These are phyloP conservation scores for Pisolithus albus DNA, from an alignment of 768 basidiomycete genomes.

Conservation along the genomic window DNA sequence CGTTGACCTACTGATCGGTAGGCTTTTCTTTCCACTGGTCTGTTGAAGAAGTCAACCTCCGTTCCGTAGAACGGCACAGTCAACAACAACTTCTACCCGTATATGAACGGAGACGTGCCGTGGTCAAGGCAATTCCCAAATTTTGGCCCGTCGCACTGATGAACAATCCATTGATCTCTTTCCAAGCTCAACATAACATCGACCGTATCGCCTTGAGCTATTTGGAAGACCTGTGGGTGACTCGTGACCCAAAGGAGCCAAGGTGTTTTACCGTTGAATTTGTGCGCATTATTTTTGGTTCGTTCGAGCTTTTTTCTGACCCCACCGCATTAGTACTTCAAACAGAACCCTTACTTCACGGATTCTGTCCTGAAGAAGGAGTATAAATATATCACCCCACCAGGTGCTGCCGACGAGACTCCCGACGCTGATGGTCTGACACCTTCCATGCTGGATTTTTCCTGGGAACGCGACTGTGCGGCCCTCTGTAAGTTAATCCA, in stretches of 20 bases:
- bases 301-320: background rate
- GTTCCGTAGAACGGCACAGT: conserved; percentile 52
- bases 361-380: conserved; percentile 76
- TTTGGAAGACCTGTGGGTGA: conserved; percentile 81
- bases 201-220: conserved; percentile 81
- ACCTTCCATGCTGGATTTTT: conserved; percentile 71
- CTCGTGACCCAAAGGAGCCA: conserved; percentile 64
- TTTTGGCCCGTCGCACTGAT: conserved; percentile 86
- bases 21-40: conserved; percentile 19
- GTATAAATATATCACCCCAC: conserved; percentile 61
- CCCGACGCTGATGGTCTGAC: conserved; percentile 73
- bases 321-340: conserved; percentile 54
- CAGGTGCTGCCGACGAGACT: conserved; percentile 46
- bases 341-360: conserved; percentile 78
- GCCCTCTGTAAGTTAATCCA: conserved; percentile 44
- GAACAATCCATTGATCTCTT: conserved; percentile 58
- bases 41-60: conserved; percentile 4
- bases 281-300: conserved; percentile 45
- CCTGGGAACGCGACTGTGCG: conserved; percentile 72
- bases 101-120: conserved; percentile 64
- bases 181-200: conserved; percentile 62
- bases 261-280: conserved; percentile 84
- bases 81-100: conserved; percentile 51
- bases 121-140: conserved; percentile 59
- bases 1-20: conserved; percentile 68